These are phyloP conservation scores for Pyrenophora teres DNA, from an alignment of 2,329 filamentous ascomycete genomes.

Conservation along the genomic window DNA sequence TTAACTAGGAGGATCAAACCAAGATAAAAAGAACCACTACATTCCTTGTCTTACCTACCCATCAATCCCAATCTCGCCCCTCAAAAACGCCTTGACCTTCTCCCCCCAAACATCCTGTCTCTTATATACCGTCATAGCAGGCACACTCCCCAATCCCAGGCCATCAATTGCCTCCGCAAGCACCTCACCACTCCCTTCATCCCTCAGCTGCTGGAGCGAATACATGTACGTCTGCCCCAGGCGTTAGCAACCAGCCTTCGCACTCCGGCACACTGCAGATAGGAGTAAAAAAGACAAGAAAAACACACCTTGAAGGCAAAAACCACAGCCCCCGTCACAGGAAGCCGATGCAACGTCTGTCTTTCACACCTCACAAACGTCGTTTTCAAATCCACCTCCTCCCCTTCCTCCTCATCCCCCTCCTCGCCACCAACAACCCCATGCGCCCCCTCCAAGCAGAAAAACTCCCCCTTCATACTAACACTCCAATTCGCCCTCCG, in stretches of 20 bases:
- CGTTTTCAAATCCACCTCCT: slow-evolving; percentile 50
- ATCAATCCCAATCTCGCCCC: slow-evolving; percentile 22
- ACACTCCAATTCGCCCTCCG: slow-evolving; percentile 61
- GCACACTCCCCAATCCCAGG: slow-evolving; percentile 60
- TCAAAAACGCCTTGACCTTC: slow-evolving; percentile 58
- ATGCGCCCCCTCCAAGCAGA: slow-evolving; percentile 52
- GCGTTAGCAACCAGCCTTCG: no score
- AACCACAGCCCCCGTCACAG: slow-evolving; percentile 58
- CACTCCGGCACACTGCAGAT: no score
- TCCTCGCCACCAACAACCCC: slow-evolving; percentile 43
- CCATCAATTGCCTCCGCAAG: slow-evolving; percentile 65
- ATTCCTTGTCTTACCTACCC: no score
- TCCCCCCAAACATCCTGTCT: slow-evolving; percentile 61
- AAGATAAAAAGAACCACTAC: no score
- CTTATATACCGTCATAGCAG: slow-evolving; percentile 65
- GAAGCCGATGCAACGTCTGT: slow-evolving; percentile 65
- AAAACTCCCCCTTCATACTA: slow-evolving; percentile 50
- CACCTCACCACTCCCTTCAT: slow-evolving; percentile 60
- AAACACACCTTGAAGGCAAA: slow-evolving; percentile 60
- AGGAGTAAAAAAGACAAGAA: no score
- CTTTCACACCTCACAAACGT: slow-evolving; percentile 60
- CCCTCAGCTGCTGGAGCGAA: slow-evolving; percentile 59
- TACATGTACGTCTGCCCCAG: slow-evolving; percentile 65
- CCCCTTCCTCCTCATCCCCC: slow-evolving; percentile 24
- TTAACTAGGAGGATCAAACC: no score